Evolutionary conservation across 1,139 yeast genomes (phyloP).

Genomic region (Debaryomyces robertsiae): DNA sequence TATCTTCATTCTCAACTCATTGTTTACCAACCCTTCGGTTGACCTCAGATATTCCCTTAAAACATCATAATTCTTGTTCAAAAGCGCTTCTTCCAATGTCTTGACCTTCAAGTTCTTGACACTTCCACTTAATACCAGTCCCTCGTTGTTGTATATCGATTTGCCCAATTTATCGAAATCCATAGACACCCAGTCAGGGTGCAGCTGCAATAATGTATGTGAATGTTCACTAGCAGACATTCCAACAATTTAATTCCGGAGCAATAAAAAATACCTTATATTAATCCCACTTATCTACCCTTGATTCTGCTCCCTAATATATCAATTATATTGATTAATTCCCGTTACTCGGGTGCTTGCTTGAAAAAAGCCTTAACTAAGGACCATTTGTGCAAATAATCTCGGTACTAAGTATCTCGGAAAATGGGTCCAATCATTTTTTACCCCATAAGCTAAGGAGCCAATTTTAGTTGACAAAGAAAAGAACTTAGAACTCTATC

Average conservation of each 20-base stretch:
- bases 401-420: too few relatives aligned
- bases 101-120: slow-evolving; percentile 41
- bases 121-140: slow-evolving; percentile 45
- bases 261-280: not conserved
- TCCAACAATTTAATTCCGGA: not conserved
- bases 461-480: too few relatives aligned
- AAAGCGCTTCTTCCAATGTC: slow-evolving; percentile 42
- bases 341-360: too few relatives aligned
- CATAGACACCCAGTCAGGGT: slow-evolving; percentile 54
- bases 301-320: too few relatives aligned
- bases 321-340: too few relatives aligned
- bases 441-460: too few relatives aligned
- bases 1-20: slow-evolving; percentile 39
- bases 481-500: too few relatives aligned
- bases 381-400: too few relatives aligned
- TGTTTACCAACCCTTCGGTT: slow-evolving; percentile 51
- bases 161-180: slow-evolving; percentile 50
- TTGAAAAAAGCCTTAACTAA: too few relatives aligned
- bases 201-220: slow-evolving; percentile 17
- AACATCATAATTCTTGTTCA: slow-evolving; percentile 27
- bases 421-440: too few relatives aligned
- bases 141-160: slow-evolving; percentile 47
- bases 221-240: slow-evolving; percentile 5
- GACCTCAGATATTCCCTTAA: slow-evolving; percentile 42
- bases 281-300: not conserved